Percentiles rank a stretch among this genome's conserved stretches.
Conservation (phyloP, 2,329 filamentous ascomycete species). For the Colletotrichum limetticola region DNA sequence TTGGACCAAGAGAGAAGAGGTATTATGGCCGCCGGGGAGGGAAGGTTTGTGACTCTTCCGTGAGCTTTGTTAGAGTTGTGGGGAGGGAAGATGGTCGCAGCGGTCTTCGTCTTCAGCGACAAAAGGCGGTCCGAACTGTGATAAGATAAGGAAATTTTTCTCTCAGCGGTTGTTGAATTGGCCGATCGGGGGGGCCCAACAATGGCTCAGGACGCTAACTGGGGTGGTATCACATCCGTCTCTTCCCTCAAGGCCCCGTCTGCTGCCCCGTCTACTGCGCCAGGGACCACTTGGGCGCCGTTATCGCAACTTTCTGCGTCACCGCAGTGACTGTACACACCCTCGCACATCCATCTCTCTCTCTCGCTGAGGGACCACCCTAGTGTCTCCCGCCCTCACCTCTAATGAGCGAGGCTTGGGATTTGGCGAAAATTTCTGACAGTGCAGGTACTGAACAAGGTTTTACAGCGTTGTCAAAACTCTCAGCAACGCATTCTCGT, state of each 20-base stretch:
- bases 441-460: slow-evolving; percentile 21
- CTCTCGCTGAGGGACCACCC: background rate
- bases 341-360: background rate
- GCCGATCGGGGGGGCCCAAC: slow-evolving; percentile 32
- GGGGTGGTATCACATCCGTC: slow-evolving; percentile 17
- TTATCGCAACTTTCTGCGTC: slow-evolving; percentile 33
- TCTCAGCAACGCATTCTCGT: slow-evolving; percentile 4
- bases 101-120: slow-evolving; percentile 30
- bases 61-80: slow-evolving; percentile 31
- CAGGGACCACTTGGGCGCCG: slow-evolving; percentile 30
- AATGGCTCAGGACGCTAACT: slow-evolving; percentile 23
- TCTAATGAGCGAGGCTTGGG: background rate
- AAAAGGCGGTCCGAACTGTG: slow-evolving; percentile 31
- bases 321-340: slow-evolving; percentile 24
- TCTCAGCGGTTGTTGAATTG: slow-evolving; percentile 29
- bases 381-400: background rate
- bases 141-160: slow-evolving; percentile 40
- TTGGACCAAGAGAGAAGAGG: slow-evolving; percentile 28
- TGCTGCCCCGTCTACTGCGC: slow-evolving; percentile 16
- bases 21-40: slow-evolving; percentile 27
- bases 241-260: slow-evolving; percentile 2
- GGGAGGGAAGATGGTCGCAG: slow-evolving; percentile 11
- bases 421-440: slow-evolving; percentile 29
- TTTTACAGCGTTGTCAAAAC: slow-evolving; percentile 24
- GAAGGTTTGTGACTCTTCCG: slow-evolving; percentile 35